Evolutionary conservation across 176 grass and related monocot genomes (phyloP).

Genomic region (Lolium multiflorum): DNA sequence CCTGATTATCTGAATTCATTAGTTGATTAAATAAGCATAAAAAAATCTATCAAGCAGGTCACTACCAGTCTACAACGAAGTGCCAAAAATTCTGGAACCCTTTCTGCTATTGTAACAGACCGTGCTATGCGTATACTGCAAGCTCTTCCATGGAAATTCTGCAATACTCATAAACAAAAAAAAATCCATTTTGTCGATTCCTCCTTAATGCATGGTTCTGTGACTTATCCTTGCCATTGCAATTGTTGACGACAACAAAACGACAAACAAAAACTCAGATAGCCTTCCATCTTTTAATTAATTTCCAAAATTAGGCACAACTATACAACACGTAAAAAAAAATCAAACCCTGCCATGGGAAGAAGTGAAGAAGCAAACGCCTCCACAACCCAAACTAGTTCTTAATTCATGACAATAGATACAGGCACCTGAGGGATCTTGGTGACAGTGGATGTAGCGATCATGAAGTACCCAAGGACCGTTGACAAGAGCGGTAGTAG

Average conservation of each 20-base stretch:
- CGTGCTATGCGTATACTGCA: not conserved
- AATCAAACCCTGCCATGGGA: not conserved
- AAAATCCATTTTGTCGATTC: not conserved
- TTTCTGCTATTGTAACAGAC: conserved; percentile 20
- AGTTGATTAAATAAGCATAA: conserved; percentile 1
- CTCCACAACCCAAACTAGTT: conserved; percentile 1
- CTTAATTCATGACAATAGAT: conserved; percentile 26
- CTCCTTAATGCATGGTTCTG: not conserved
- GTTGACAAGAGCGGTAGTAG: conserved; percentile 72
- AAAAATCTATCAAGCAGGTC: not conserved
- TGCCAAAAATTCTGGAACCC: not conserved
- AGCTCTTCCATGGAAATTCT: not conserved
- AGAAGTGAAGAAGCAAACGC: not conserved
- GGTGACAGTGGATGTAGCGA: conserved; percentile 70
- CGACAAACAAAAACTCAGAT: not conserved
- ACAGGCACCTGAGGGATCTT: conserved; percentile 85
- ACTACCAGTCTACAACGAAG: conserved; percentile 4
- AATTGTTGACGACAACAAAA: conserved; percentile 3
- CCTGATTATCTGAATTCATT: not conserved
- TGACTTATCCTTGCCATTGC: not conserved
- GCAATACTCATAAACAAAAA: conserved; percentile 25
- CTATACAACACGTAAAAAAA: not conserved
- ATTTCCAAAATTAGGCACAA: conserved; percentile 24
- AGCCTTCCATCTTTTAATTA: not conserved
- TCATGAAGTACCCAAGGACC: conserved; percentile 76